These are phyloP conservation scores for Pisolithus orientalis DNA, from an alignment of 768 basidiomycete genomes.

Conservation along the genomic window DNA sequence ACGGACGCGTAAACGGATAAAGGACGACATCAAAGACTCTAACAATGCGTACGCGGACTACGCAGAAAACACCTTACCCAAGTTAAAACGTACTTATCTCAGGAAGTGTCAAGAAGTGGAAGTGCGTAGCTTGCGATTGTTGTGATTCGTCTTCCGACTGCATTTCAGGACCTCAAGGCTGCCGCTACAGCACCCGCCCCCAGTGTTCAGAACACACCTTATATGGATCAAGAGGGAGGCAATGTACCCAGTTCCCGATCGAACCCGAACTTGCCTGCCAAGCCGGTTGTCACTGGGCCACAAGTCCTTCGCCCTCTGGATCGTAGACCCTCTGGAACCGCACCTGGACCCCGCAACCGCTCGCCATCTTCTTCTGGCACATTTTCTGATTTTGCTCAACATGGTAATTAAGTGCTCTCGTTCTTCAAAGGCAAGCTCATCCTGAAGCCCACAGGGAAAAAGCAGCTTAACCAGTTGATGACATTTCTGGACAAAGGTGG, in stretches of 20 bases:
- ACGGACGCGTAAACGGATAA: slow-evolving; percentile 85
- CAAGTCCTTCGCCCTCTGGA: slow-evolving; percentile 73
- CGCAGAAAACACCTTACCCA: slow-evolving; percentile 72
- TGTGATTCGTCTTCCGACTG: slow-evolving; percentile 4
- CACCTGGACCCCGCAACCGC: slow-evolving; percentile 51
- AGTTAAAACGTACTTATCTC: slow-evolving; percentile 69
- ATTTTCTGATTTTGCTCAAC: slow-evolving; percentile 83
- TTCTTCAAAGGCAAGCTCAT: neutral
- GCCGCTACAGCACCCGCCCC: slow-evolving; percentile 30
- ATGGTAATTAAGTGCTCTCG: slow-evolving; percentile 40
- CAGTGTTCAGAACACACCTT: slow-evolving; percentile 24
- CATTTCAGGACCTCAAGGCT: slow-evolving; percentile 59
- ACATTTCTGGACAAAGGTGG: slow-evolving; percentile 78
- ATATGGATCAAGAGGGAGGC: slow-evolving; percentile 24
- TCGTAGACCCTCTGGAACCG: slow-evolving; percentile 61
- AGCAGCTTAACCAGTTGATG: slow-evolving; percentile 79
- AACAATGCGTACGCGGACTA: slow-evolving; percentile 73
- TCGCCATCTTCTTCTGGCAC: slow-evolving; percentile 79
- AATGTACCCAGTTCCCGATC: slow-evolving; percentile 36
- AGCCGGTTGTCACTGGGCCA: slow-evolving; percentile 58
- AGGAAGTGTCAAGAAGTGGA: slow-evolving; percentile 88
- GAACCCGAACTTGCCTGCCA: slow-evolving; percentile 39
- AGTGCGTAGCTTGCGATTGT: slow-evolving; percentile 34
- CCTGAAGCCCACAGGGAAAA: slow-evolving; percentile 53
- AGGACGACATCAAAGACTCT: slow-evolving; percentile 84